Evolutionary conservation across 805 yeast species (phyloP).

Genomic region (Wickerhamiella musiphila): DNA sequence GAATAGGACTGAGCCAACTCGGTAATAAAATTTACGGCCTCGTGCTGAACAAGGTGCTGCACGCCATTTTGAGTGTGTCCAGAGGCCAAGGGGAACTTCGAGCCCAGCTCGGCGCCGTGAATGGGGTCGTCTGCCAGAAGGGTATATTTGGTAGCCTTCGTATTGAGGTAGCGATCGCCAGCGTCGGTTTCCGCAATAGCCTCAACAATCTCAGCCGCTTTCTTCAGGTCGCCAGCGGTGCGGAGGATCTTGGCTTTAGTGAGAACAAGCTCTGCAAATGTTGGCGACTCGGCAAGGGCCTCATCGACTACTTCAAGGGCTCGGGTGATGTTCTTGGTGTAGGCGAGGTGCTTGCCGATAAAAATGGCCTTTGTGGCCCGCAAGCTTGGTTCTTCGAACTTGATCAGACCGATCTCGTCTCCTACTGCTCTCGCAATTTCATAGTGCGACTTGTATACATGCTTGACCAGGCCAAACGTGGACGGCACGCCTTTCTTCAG

Average conservation of each 20-base stretch:
- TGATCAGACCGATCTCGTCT: not conserved
- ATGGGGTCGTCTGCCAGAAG: conserved; percentile 59
- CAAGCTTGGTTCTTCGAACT: conserved; percentile 12
- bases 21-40: conserved; percentile 73
- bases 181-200: conserved; percentile 60
- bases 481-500: conserved; percentile 78
- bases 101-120: conserved; percentile 54
- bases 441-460: conserved; percentile 11
- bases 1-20: conserved; percentile 74
- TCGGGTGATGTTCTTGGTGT: conserved; percentile 31
- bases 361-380: conserved; percentile 6
- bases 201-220: conserved; percentile 51
- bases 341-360: conserved; percentile 44
- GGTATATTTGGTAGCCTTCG: conserved; percentile 71
- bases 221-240: conserved; percentile 40
- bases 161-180: conserved; percentile 82
- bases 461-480: conserved; percentile 69
- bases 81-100: conserved; percentile 44
- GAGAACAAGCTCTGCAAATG: conserved; percentile 66
- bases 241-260: conserved; percentile 67
- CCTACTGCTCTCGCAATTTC: conserved; percentile 5
- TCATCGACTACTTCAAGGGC: conserved; percentile 35
- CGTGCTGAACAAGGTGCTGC: conserved; percentile 73
- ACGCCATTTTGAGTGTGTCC: conserved; percentile 68
- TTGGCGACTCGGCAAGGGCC: conserved; percentile 33